A percentile compares a stretch with the other conserved stretches of the same genome.
Conservation (phyloP, 164 flowering plant species). For the Magnolia kwangsiensis region DNA sequence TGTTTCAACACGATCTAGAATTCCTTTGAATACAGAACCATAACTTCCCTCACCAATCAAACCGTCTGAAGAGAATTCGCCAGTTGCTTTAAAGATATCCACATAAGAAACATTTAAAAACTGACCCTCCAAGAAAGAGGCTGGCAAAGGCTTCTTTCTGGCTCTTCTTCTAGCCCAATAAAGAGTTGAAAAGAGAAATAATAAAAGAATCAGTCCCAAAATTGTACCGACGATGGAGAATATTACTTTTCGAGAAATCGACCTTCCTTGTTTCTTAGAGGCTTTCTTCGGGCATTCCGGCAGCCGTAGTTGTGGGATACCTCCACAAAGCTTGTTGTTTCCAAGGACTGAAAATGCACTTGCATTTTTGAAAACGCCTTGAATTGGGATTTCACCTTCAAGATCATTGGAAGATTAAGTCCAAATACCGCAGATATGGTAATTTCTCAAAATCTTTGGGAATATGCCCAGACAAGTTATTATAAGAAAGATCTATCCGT, state of each 20-base stretch:
- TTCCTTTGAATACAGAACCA: conserved; percentile 6
- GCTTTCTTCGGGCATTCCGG: conserved; percentile 14
- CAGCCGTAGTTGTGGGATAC: conserved; percentile 11
- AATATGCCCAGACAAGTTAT: conserved; percentile 28
- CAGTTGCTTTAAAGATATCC: conserved; percentile 2
- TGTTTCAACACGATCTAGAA: background rate
- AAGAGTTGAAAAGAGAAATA: background rate
- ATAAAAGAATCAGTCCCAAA: background rate
- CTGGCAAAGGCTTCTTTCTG: background rate
- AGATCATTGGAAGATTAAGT: conserved; percentile 27
- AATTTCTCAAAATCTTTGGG: conserved; percentile 19
- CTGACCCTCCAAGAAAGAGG: background rate
- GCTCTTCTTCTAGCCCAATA: background rate
- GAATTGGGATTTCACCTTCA: conserved; percentile 24
- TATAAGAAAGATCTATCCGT: conserved; percentile 20
- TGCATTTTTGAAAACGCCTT: conserved; percentile 24
- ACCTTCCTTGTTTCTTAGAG: background rate
- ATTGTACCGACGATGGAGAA: background rate
- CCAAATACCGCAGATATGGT: conserved; percentile 8
- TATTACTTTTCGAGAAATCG: background rate
- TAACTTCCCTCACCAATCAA: conserved; percentile 8
- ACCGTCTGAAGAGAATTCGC: background rate
- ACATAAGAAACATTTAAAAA: background rate
- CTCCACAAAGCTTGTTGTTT: conserved; percentile 29
- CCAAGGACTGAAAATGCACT: conserved; percentile 17